Conservation (phyloP, 176 grass and related monocot genomes). For the Ananas comosus region DNA sequence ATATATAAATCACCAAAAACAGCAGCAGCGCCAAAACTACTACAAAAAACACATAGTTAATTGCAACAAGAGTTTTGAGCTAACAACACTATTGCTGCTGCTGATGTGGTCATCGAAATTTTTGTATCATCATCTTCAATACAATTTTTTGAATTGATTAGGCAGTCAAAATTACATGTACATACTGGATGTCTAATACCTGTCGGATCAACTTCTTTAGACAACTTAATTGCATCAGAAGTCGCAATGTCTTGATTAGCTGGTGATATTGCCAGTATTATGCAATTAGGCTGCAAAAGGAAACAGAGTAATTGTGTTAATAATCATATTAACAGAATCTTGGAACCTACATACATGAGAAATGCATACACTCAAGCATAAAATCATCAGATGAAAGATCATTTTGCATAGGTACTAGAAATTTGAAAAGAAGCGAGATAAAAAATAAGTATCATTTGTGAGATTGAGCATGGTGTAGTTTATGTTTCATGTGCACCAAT, state of each 20-base stretch:
- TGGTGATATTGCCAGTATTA: slow-evolving; percentile 50
- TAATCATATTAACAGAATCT: neutral
- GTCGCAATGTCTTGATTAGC: slow-evolving; percentile 47
- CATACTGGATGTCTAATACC: slow-evolving; percentile 16
- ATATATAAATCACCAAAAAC: neutral
- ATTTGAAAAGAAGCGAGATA: neutral
- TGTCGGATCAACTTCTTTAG: slow-evolving; percentile 40
- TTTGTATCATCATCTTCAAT: no score
- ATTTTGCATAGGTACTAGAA: neutral
- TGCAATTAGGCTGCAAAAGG: slow-evolving; percentile 27
- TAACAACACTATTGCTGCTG: neutral
- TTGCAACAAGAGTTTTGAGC: neutral
- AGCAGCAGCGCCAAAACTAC: neutral
- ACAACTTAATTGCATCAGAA: slow-evolving; percentile 37
- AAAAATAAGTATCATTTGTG: no score
- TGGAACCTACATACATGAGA: neutral
- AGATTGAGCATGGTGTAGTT: no score
- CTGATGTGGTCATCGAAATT: neutral
- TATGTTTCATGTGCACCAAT: no score
- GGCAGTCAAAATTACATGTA: neutral
- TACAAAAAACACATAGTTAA: neutral
- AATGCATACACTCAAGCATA: neutral
- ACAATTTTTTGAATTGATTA: neutral
- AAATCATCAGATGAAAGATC: neutral
- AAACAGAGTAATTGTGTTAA: neutral